Percentiles rank a stretch among this genome's conserved stretches.
Conservation (phyloP, 2,329 filamentous ascomycete genomes). For the Fusarium mangiferae region DNA sequence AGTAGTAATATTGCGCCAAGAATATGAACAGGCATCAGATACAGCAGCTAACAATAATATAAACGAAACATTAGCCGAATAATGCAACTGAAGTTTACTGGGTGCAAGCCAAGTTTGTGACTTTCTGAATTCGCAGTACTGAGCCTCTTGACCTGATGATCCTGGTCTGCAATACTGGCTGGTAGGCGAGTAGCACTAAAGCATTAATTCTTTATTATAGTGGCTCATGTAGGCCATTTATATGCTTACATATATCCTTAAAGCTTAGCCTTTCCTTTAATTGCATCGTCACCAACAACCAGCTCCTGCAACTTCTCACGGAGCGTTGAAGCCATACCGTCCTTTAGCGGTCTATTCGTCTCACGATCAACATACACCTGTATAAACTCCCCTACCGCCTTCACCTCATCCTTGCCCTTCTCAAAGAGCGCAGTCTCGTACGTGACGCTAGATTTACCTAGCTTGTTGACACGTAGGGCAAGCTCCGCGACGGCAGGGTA, state of each 20-base stretch:
- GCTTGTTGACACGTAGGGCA: conserved; percentile 81
- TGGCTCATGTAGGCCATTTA: not conserved
- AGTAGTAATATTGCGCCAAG: not conserved
- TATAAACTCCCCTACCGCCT: conserved; percentile 85
- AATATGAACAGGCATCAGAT: not conserved
- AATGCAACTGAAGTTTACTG: not conserved
- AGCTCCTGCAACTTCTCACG: conserved; percentile 69
- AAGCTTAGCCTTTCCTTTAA: conserved; percentile 21
- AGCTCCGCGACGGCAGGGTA: conserved; percentile 87
- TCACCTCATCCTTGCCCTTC: conserved; percentile 73
- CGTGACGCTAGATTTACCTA: conserved; percentile 86
- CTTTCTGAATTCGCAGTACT: not conserved
- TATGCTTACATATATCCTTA: not conserved
- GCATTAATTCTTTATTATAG: not conserved
- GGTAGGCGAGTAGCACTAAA: not conserved
- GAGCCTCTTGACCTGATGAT: not conserved
- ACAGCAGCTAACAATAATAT: not conserved
- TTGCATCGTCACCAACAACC: conserved; percentile 46
- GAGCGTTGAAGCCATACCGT: conserved; percentile 71
- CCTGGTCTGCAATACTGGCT: not conserved
- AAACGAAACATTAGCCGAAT: not conserved
- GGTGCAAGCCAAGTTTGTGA: not conserved
- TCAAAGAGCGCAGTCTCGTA: conserved; percentile 93
- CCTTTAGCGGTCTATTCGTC: conserved; percentile 72
- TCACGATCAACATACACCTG: conserved; percentile 88